A percentile compares a stretch with the other conserved stretches of the same genome.
Evolutionary conservation across 805 yeast genomes (phyloP).

Genomic region (Hanseniaspora clermontiae): DNA sequence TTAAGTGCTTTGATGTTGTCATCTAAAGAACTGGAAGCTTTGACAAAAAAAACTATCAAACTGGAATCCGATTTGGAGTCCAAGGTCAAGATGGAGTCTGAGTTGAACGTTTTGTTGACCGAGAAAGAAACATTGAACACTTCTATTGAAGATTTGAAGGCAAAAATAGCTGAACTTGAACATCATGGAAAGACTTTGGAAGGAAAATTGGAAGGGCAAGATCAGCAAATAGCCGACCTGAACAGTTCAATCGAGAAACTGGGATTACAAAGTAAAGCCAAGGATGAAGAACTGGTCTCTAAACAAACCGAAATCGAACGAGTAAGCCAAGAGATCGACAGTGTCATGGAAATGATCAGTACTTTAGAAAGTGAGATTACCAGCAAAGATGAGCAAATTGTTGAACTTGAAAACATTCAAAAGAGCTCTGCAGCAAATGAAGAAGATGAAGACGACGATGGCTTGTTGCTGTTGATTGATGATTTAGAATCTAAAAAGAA

Average conservation of each 20-base stretch:
- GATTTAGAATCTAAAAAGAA: constrained; percentile 61
- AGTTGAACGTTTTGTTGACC: not conserved
- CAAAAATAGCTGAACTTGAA: constrained; percentile 2
- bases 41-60: not conserved
- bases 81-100: not conserved
- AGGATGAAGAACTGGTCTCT: constrained; percentile 2
- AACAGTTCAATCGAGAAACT: constrained; percentile 12
- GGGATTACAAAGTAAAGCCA: constrained; percentile 1
- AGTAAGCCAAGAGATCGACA: constrained; percentile 4
- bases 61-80: not conserved
- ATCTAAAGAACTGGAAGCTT: not conserved
- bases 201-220: constrained; percentile 4
- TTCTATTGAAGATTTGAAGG: not conserved
- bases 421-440: not conserved
- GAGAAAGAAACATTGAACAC: not conserved
- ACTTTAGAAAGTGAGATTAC: constrained; percentile 8
- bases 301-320: constrained; percentile 5
- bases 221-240: not conserved
- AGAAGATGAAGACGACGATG: constrained; percentile 36
- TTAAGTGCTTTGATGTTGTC: not conserved
- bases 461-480: constrained; percentile 59
- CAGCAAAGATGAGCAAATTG: not conserved
- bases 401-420: not conserved
- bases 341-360: constrained; percentile 3
- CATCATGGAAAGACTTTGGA: constrained; percentile 12